phyloP scores from a whole-genome alignment of 495 filamentous ascomycete species.

The Trichoderma asperelloides region DNA sequence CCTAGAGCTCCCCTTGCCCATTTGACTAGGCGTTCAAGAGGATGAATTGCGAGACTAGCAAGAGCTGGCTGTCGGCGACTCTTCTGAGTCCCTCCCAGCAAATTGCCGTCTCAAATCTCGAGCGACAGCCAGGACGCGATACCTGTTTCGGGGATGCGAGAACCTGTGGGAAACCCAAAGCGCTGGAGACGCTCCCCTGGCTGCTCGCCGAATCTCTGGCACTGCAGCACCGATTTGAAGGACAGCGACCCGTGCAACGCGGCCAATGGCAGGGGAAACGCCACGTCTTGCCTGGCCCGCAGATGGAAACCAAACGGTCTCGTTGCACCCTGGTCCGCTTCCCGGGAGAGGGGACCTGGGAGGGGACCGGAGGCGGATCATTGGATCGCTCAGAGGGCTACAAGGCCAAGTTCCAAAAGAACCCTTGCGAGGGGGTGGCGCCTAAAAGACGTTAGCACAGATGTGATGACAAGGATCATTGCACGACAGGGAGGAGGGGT shows the following conservation, averaged over 20 bases:
- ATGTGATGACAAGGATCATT: neutral
- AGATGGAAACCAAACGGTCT: conserved; percentile 7
- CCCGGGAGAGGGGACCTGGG: conserved; percentile 5
- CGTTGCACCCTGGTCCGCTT: neutral
- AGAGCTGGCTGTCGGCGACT: neutral
- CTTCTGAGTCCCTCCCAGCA: neutral
- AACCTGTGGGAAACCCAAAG: neutral
- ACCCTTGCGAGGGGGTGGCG: neutral
- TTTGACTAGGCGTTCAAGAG: neutral
- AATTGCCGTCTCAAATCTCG: neutral
- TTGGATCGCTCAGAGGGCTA: neutral
- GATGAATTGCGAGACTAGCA: neutral
- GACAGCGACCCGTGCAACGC: conserved; percentile 1
- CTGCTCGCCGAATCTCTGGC: conserved; percentile 6
- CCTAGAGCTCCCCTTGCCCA: too few relatives aligned
- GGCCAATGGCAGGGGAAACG: conserved; percentile 3
- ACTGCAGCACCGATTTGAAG: neutral
- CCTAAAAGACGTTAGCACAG: neutral
- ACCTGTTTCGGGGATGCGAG: neutral
- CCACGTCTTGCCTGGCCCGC: conserved; percentile 1
- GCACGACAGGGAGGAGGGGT: neutral
- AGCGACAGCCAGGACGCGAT: conserved; percentile 3
- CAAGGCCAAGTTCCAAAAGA: neutral
- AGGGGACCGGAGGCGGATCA: conserved; percentile 5
- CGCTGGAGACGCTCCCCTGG: neutral